A percentile compares a stretch with the other conserved stretches of the same genome.
Evolutionary conservation across 139 green algal genomes (phyloP).

Genomic region (Chlamydomonas applanata): DNA sequence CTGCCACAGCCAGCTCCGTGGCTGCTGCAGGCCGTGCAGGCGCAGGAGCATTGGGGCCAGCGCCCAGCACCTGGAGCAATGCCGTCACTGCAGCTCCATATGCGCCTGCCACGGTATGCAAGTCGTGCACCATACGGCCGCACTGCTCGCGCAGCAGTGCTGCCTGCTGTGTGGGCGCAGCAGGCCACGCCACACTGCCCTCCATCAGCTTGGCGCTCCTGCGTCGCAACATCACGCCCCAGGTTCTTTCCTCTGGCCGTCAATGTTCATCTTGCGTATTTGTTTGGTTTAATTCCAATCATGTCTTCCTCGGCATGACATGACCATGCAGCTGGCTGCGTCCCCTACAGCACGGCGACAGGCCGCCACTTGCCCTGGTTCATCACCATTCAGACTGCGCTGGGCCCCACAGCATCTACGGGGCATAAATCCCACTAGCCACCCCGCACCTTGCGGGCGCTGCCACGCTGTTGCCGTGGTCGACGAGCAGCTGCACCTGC

Average conservation of each 20-base stretch:
- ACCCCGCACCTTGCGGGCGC: slow-evolving; percentile 19
- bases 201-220: neutral
- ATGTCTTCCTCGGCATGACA: no score
- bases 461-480: slow-evolving; percentile 26
- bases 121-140: slow-evolving; percentile 17
- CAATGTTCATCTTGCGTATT: slow-evolving; percentile 3
- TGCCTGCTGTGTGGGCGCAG: slow-evolving; percentile 20
- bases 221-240: no score
- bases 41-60: neutral
- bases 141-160: slow-evolving; percentile 11
- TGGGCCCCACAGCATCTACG: no score
- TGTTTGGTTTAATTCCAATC: no score
- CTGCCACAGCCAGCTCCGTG: neutral
- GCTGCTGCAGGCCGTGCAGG: neutral
- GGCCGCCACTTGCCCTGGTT: no score
- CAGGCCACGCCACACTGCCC: slow-evolving; percentile 21
- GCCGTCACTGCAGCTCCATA: neutral
- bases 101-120: slow-evolving; percentile 1
- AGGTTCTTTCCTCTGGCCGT: no score
- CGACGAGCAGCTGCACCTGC: slow-evolving; percentile 39
- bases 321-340: no score
- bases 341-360: no score
- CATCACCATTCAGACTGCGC: no score
- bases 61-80: neutral
- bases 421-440: no score